phyloP scores from a whole-genome alignment of 2,329 filamentous ascomycete species.

The Penicillium sp. region DNA sequence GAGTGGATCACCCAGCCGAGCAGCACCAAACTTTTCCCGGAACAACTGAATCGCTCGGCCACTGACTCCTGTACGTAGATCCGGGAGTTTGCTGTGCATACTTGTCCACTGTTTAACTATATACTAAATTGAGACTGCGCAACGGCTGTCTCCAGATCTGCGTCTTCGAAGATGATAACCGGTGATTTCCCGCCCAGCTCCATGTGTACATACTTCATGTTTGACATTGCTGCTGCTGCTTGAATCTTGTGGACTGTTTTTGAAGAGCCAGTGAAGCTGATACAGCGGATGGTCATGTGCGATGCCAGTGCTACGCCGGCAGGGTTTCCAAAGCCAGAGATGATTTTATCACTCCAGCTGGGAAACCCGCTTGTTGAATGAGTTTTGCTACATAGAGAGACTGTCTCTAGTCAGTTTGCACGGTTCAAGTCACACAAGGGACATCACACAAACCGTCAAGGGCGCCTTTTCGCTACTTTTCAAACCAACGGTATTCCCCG shows the following conservation, averaged over 20 bases:
- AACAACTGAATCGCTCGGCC: conserved; percentile 80
- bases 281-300: conserved; percentile 62
- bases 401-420: conserved; percentile 12
- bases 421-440: background rate
- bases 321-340: conserved; percentile 63
- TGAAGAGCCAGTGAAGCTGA: conserved; percentile 61
- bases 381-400: conserved; percentile 40
- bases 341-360: conserved; percentile 50
- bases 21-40: conserved; percentile 69
- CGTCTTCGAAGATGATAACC: conserved; percentile 37
- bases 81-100: conserved; percentile 61
- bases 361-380: conserved; percentile 44
- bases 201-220: conserved; percentile 37
- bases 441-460: conserved; percentile 47
- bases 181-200: conserved; percentile 41
- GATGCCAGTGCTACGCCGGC: conserved; percentile 49
- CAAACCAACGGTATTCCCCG: conserved; percentile 60
- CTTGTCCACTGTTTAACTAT: conserved; percentile 57
- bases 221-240: conserved; percentile 35
- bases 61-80: conserved; percentile 82
- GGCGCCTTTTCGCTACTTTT: conserved; percentile 65
- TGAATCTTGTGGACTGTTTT: conserved; percentile 56
- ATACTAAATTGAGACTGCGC: conserved; percentile 50
- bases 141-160: conserved; percentile 48
- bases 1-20: conserved; percentile 79